Base-by-base conservation (phyloP, 2,329 filamentous ascomycete genomes). In the Capronia coronata region DNA sequence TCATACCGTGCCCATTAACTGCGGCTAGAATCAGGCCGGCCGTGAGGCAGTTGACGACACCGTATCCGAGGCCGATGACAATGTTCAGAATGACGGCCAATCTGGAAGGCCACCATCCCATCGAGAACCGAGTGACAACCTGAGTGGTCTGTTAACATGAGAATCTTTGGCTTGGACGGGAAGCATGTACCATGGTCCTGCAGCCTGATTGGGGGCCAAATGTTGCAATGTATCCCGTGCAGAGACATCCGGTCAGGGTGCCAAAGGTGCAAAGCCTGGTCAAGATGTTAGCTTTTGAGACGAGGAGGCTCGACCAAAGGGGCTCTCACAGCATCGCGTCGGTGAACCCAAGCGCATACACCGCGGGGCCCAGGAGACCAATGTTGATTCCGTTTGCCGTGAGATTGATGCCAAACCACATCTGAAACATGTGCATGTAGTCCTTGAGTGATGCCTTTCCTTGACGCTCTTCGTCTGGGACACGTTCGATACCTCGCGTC, bases 41-140 rank as follows among this genome's bases (percentile, higher is more conserved):
- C 25, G 10, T 10, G 25, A 27, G 25, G 6, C 10, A 6, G 10
- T 10, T 10, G 5, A 46, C 32, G 3, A 39, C 4, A 13, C 43
- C 70, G 57, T 83, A 84, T 4, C 80, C 79, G 1, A 83, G 68
- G 60, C 82, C 69, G 18, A 82, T 74, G 38, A 83, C 73, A 37
- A 83, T 67, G 59, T 83, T 83, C 48, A 84, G 66, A 16, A 83
- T 59, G 13, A 81, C 79, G 25, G 82, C 73, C 3, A 84, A 65
- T 63, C 82, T 83, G 43, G 76, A 75, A 0, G 79, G 80, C 72
- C 76, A 83, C 76, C 78, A 83, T 6, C 80, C 80, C 74, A 82
- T 82, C 13, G 75, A 69, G 59, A 79, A 83, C 9, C 79, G 19
- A 27, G 43, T 11, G 43, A 34, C 21, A 23, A 29, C 21, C 8